A percentile compares a stretch with the other conserved stretches of the same genome.
Evolutionary conservation across 1,284 basidiomycete genomes (phyloP).

Genomic region (Phenoliferia sp.): DNA sequence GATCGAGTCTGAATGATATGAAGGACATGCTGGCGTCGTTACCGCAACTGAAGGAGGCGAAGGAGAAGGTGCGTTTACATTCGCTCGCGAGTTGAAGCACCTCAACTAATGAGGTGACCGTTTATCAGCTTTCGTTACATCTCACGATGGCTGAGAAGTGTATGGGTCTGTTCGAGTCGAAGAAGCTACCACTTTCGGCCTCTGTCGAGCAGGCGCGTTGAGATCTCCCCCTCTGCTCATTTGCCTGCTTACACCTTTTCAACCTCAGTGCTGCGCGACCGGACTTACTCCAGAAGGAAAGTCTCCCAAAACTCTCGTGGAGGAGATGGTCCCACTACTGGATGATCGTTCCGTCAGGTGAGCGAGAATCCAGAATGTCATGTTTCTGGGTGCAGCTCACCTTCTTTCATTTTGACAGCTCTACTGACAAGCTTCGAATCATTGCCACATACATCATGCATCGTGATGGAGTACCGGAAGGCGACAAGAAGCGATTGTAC

Average conservation of each 20-base stretch:
- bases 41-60: slow-evolving; percentile 90
- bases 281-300: slow-evolving; percentile 84
- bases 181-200: slow-evolving; percentile 77
- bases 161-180: slow-evolving; percentile 86
- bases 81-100: neutral
- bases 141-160: slow-evolving; percentile 96
- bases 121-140: slow-evolving; percentile 82
- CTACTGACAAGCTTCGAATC: slow-evolving; percentile 88
- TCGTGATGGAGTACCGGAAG: slow-evolving; percentile 95
- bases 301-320: slow-evolving; percentile 83
- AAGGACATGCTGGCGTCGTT: slow-evolving; percentile 96
- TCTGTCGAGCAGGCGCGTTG: slow-evolving; percentile 81
- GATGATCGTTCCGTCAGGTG: slow-evolving; percentile 79
- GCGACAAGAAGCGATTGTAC: slow-evolving; percentile 88
- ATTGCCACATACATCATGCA: slow-evolving; percentile 94
- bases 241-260: neutral
- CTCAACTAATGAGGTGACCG: slow-evolving; percentile 3
- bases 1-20: slow-evolving; percentile 90
- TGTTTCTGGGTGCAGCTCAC: neutral
- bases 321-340: slow-evolving; percentile 96
- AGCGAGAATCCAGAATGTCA: too few species aligned
- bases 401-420: slow-evolving; percentile 49
- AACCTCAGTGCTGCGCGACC: slow-evolving; percentile 76
- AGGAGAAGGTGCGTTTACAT: slow-evolving; percentile 67
- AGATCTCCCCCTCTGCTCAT: neutral